Evolutionary conservation across 1,139 yeast species (phyloP).

Genomic region (Sugiyamaella neomexicana): DNA sequence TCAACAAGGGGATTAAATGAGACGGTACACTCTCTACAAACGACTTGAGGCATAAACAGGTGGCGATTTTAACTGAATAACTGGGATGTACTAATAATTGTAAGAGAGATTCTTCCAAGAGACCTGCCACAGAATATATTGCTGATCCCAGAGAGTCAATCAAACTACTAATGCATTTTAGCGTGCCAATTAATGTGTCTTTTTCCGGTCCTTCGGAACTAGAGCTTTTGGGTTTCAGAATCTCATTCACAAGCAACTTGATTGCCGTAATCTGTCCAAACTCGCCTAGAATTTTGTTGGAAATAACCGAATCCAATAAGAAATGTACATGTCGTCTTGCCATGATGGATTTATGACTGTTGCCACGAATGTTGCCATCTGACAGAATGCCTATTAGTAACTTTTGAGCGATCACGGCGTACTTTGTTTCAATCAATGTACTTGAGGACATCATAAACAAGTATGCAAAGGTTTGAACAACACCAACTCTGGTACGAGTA

Average conservation of each 20-base stretch:
- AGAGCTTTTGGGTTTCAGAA: constrained; percentile 29
- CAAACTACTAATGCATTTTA: constrained; percentile 33
- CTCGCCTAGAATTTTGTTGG: constrained; percentile 38
- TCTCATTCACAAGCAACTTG: constrained; percentile 33
- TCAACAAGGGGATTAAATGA: constrained; percentile 32
- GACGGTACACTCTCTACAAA: constrained; percentile 33
- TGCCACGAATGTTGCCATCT: constrained; percentile 25
- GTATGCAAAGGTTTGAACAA: constrained; percentile 35
- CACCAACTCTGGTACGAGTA: constrained; percentile 34
- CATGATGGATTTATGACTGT: constrained; percentile 29
- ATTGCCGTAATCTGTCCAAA: constrained; percentile 37
- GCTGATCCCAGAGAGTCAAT: constrained; percentile 39
- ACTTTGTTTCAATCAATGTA: constrained; percentile 32
- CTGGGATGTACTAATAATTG: constrained; percentile 26
- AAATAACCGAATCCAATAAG: constrained; percentile 35
- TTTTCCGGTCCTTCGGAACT: constrained; percentile 29
- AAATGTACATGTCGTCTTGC: constrained; percentile 35
- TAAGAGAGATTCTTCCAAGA: constrained; percentile 27
- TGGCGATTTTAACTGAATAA: constrained; percentile 26
- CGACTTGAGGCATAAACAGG: constrained; percentile 29
- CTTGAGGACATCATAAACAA: constrained; percentile 26
- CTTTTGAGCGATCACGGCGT: constrained; percentile 30
- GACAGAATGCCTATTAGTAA: constrained; percentile 30
- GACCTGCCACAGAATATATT: constrained; percentile 33
- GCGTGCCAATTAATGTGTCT: constrained; percentile 33